Evolutionary conservation across 495 filamentous ascomycete genomes (phyloP), one percentile per base, ranked within the genome.

Genomic region (Talaromyces nanjingensis): DNA sequence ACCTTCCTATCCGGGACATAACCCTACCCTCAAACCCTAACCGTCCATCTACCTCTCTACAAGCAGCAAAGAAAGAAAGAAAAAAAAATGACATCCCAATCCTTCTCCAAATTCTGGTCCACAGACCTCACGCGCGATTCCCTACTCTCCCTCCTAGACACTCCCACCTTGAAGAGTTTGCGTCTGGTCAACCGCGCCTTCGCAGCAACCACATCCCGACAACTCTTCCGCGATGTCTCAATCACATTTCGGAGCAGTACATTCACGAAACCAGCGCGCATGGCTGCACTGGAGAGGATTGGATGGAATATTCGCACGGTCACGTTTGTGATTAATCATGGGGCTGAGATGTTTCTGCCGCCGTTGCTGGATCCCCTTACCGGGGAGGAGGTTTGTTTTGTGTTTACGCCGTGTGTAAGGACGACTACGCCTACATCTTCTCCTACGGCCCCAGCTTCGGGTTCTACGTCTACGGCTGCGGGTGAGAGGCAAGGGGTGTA

Each of bases 231-330:
- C 20, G 72, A 80, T n/a, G 67, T 83, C 47, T 71, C 70, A 5
- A 64, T 79, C 34, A 66, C 83, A 64, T 92, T 93, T 74, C 82
- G 86, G 27, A 77, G 86, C 31, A 85, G 81, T 68, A 85, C 87
- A 47, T 89, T 93, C 70, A 91, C 87, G 60, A 83, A 83, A 67
- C 86, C 85, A 22, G 78, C 82, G 57, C 79, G 87, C 33, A 77
- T 92, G 60, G 83, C 86, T 34, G 89, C 89, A 20, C 75, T 94
- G 37, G 82, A 84, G 55, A 81, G 87, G 62, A 85, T 94, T 65
- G 90, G 90, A 37, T 84, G 84, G 63, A 83, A 91, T 73, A 83
- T 92, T 65, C 79, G 87, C 68, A 85, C 83, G 45, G 77, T 92
- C 34, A 86, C 81, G 27, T 91, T 93, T 74, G 80, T 75, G 66